Base-by-base conservation (phyloP, 495 filamentous ascomycete species). In the Cetradonia linearis region DNA sequence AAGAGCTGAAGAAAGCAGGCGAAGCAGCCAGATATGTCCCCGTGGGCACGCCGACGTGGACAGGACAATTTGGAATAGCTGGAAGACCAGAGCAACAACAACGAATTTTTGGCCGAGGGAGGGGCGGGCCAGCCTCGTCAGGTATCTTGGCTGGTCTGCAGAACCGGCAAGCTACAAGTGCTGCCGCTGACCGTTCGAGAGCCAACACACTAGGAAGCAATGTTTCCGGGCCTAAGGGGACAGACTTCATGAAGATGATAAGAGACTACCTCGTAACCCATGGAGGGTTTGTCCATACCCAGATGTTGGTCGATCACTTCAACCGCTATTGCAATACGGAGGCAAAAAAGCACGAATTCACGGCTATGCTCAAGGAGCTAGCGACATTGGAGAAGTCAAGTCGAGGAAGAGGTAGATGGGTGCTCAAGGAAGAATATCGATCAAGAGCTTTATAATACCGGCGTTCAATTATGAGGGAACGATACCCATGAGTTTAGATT, bases 11-110 rank as follows among this genome's bases (percentile, higher is more conserved):
- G 33, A 81, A 81, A 49, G 86, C 89, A 28, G 83, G 81, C 38
- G 83, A 90, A 70, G 77, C 80, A 11, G 89, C 90, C 2, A 78
- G 81, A 25, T 78, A 74, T 4, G 76, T 89, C 1, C 86, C 86
- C 0, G 83, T 92, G 52, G 93, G 92, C 40, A 87, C 86, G 0
- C 87, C 92, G 16, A 97, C 93, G 2, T 98, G 93, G 93, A 98
- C 93, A 0, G 93, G 93, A 11, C 77, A 83, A 59, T 80, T 85
- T 47, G 93, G 93, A 9, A 75, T 83, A 36, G 86, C 83, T 4
- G 92, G 92, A 1, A 75, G 77, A 37, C 77, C 78, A 2, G 69
- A 73, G 48, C 63, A 73, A 60, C 68, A 65, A 31, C 42, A 62
- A 28, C 52, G 73, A 31, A 72, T 71, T 13, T 58, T 66, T 46